These are phyloP conservation scores for Kalmanozyma brasiliensis DNA, from an alignment of 1,284 basidiomycete species.

Conservation along the genomic window DNA sequence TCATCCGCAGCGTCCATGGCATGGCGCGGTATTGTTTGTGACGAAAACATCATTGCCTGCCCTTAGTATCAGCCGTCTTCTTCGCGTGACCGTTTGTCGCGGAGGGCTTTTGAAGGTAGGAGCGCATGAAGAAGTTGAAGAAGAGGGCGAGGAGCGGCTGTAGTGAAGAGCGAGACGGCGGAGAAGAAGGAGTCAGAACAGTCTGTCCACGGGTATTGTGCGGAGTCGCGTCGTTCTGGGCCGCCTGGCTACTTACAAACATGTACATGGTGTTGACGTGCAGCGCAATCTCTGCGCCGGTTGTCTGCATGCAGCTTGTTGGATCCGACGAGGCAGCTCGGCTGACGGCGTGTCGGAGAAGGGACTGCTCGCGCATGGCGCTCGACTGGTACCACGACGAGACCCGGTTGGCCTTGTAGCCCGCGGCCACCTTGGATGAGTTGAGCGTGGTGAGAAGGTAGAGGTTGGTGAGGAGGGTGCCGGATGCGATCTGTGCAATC, in stretches of 20 bases:
- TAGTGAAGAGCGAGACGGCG: not conserved
- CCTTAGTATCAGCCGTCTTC: slow-evolving; percentile 1
- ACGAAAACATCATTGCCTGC: no score
- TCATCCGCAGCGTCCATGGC: no score
- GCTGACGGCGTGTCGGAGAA: slow-evolving; percentile 31
- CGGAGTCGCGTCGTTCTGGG: no score
- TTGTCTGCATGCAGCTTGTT: slow-evolving; percentile 48
- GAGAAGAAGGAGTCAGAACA: no score
- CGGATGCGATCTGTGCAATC: slow-evolving; percentile 59
- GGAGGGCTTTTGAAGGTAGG: slow-evolving; percentile 41
- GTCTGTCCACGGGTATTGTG: no score
- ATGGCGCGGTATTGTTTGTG: no score
- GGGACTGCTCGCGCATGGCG: slow-evolving; percentile 3
- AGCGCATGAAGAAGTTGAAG: slow-evolving; percentile 57
- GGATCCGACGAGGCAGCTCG: slow-evolving; percentile 31
- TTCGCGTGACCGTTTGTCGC: slow-evolving; percentile 3
- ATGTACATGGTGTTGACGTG: slow-evolving; percentile 61
- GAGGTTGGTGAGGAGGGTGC: slow-evolving; percentile 59
- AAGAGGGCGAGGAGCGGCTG: slow-evolving; percentile 60
- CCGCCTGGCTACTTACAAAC: slow-evolving; percentile 42
- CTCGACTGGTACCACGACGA: slow-evolving; percentile 12
- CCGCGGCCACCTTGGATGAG: slow-evolving; percentile 25
- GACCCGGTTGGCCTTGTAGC: slow-evolving; percentile 22
- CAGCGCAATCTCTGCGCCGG: slow-evolving; percentile 54
- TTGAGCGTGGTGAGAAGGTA: slow-evolving; percentile 49